These are phyloP conservation scores for Moesziomyces parantarcticus DNA, from an alignment of 1,284 basidiomycete species.

Conservation along the genomic window DNA sequence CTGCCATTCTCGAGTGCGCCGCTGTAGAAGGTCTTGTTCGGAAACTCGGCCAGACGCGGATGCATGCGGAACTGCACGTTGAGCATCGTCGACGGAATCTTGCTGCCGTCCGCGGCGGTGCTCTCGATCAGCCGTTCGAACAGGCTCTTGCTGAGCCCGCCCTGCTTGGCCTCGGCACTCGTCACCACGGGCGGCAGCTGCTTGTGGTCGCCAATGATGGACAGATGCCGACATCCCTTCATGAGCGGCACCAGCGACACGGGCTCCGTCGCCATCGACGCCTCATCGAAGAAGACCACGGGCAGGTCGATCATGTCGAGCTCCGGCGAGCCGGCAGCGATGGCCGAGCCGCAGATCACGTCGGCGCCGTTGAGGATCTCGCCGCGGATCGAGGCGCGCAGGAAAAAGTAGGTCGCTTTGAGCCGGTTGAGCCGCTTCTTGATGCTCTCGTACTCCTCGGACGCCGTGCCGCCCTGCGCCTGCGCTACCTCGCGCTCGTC, in stretches of 20 bases:
- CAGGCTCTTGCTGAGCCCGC: constrained; percentile 81
- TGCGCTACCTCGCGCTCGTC: constrained; percentile 22
- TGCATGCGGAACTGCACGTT: constrained; percentile 96
- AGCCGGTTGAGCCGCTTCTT: constrained; percentile 51
- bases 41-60: constrained; percentile 85
- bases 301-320: constrained; percentile 80
- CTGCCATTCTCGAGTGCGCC: constrained; percentile 77
- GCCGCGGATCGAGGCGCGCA: constrained; percentile 64
- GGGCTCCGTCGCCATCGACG: constrained; percentile 94
- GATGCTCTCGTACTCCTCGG: constrained; percentile 43
- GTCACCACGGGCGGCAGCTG: constrained; percentile 91
- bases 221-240: constrained; percentile 77
- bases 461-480: constrained; percentile 13
- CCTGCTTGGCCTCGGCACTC: constrained; percentile 70
- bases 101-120: constrained; percentile 2
- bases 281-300: constrained; percentile 92
- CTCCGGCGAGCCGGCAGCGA: constrained; percentile 48
- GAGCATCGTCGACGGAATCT: constrained; percentile 74
- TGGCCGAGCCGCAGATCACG: constrained; percentile 68
- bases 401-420: constrained; percentile 55
- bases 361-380: constrained; percentile 68
- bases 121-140: constrained; percentile 83
- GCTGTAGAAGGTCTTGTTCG: constrained; percentile 84
- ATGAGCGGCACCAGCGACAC: constrained; percentile 69
- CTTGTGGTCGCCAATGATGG: constrained; percentile 94